Base-by-base conservation (phyloP, 2,329 filamentous ascomycete genomes). In the Cordyceps pruinosa region DNA sequence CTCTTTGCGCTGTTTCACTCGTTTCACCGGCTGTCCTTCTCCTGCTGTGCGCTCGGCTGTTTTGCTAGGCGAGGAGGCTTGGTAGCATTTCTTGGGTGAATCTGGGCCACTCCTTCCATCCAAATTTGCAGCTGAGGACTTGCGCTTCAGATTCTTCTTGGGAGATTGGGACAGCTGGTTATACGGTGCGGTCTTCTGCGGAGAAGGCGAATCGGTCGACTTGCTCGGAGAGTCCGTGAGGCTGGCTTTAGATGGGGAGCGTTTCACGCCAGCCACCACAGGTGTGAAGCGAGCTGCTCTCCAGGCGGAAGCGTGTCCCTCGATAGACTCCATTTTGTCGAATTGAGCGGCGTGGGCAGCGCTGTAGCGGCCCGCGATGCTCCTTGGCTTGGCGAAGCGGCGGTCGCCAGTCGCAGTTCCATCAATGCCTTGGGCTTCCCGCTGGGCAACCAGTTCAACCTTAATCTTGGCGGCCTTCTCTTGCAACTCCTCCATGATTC, bases 321-420 rank as follows among this genome's bases (percentile, higher is more conserved):
- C 89, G 67, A 97, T 97, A 2, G 92, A 97, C 69, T 96, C 91
- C 93, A 97, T 97, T 77, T 96, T 97, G 73, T 90, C 90, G 75
- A 97, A 97, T 66, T 93, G 83, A 50, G 86, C 85, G 82, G 89
- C 88, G 69, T 97, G 93, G 37, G 83, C 85, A 61, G 90, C 87
- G 68, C 90, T 96, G 73, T 87, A 97, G 46, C 93, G 86, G 49
- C 85, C 77, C 51, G 84, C 81, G 69, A 87, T 92, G 63, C 89
- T 86, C 73, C 87, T 95, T 13, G 92, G 84, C 63, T 84, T 84
- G 7, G 88, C 92, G 66, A 96, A 88, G 70, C 85, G 90, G 62
- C 93, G 86, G 37, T 72, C 74, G 17, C 71, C 68, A 34, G 66
- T 61, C 41, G 78, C 77, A 2, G 72, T 21, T 5, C 21, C 26